Evolutionary conservation across 2,329 filamentous ascomycete genomes (phyloP).

Genomic region (Endoconidiophora polonica): DNA sequence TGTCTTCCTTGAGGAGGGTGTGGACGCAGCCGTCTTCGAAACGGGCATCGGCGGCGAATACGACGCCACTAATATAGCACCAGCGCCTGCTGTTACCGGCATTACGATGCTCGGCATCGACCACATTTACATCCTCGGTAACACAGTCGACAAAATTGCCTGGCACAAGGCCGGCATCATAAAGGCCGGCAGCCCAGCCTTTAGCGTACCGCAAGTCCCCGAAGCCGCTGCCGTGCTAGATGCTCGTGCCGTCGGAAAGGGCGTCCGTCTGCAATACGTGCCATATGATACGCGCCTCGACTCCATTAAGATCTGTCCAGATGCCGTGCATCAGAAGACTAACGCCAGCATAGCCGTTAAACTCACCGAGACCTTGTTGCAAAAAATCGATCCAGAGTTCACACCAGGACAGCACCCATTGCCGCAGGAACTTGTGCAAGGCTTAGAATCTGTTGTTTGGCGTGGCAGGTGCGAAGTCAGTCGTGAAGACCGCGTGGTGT

Average conservation of each 20-base stretch:
- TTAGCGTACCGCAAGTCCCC: constrained; percentile 36
- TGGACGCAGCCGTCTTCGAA: constrained; percentile 49
- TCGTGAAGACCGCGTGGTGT: constrained; percentile 33
- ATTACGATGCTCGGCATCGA: constrained; percentile 54
- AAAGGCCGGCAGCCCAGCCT: constrained; percentile 41
- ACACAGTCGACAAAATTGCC: constrained; percentile 47
- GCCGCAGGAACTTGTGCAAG: constrained; percentile 49
- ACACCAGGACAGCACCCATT: constrained; percentile 22
- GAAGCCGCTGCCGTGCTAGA: constrained; percentile 29
- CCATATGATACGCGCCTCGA: constrained; percentile 29
- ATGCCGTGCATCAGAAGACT: constrained; percentile 40
- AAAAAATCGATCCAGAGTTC: constrained; percentile 25
- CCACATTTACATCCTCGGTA: constrained; percentile 45
- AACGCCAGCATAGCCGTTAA: constrained; percentile 39
- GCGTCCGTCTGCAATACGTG: constrained; percentile 30
- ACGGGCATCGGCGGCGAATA: constrained; percentile 51
- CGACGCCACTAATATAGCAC: constrained; percentile 52
- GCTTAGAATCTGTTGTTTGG: constrained; percentile 59
- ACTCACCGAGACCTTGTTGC: constrained; percentile 33
- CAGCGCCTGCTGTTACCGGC: constrained; percentile 38
- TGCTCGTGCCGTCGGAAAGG: constrained; percentile 35
- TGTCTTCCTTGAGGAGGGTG: constrained; percentile 44
- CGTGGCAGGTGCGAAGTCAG: constrained; percentile 61
- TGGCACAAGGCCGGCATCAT: constrained; percentile 63
- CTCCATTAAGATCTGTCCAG: constrained; percentile 31